These are phyloP conservation scores for Aegilops umbellulata DNA, from an alignment of 176 grass and related monocot species.

Conservation along the genomic window DNA sequence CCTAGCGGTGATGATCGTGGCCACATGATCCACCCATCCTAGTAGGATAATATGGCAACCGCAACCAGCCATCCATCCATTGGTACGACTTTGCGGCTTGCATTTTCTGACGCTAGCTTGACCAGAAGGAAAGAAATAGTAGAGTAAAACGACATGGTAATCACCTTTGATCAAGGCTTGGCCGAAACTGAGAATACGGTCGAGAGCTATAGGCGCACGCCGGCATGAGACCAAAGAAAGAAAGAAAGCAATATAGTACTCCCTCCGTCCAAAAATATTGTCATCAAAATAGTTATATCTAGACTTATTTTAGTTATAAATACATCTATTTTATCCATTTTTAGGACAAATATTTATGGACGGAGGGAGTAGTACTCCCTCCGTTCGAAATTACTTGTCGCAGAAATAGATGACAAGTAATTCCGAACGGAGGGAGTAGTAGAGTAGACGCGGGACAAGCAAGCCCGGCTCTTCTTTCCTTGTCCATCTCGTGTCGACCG, in stretches of 20 bases:
- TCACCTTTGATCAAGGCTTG: not conserved
- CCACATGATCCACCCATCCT: not conserved
- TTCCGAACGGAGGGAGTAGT: no score
- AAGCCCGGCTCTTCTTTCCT: not conserved
- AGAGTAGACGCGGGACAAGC: conserved; percentile 2
- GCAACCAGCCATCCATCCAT: not conserved
- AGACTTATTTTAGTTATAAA: no score
- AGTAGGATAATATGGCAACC: not conserved
- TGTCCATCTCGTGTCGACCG: not conserved
- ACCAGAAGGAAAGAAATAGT: not conserved
- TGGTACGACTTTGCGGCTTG: conserved; percentile 4
- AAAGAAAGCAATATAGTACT: not conserved
- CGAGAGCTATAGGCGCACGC: not conserved
- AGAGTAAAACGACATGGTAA: no score
- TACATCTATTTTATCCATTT: no score
- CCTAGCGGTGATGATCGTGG: not conserved
- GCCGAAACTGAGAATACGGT: not conserved
- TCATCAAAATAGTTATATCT: no score
- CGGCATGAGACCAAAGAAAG: not conserved
- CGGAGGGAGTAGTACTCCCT: no score
- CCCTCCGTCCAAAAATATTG: no score
- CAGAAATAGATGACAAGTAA: no score
- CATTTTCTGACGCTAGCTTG: not conserved
- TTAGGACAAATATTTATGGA: no score
- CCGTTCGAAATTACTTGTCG: no score